Conservation (phyloP, 176 grass and related monocot species). For the Raddia distichophylla region DNA sequence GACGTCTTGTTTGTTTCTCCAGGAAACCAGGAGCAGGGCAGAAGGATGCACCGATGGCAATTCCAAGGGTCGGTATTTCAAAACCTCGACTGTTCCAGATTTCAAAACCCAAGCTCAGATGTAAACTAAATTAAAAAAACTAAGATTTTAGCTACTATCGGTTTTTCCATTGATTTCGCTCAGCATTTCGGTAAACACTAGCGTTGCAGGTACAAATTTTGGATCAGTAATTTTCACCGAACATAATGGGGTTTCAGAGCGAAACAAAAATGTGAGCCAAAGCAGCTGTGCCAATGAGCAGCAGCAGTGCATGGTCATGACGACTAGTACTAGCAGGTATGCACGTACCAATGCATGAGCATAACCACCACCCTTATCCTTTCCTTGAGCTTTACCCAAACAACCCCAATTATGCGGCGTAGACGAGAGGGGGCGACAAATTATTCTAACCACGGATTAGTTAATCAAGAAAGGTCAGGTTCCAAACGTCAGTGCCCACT, state of each 20-base stretch:
- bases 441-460: not conserved
- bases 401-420: constrained; percentile 35
- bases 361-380: not conserved
- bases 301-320: not conserved
- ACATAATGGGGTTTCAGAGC: too few species aligned
- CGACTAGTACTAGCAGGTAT: not conserved
- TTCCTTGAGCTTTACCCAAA: constrained; percentile 44
- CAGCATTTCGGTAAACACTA: too few species aligned
- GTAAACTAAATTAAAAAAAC: too few species aligned
- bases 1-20: not conserved
- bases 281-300: not conserved
- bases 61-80: too few species aligned
- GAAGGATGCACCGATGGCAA: too few species aligned
- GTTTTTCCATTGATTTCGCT: too few species aligned
- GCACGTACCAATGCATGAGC: not conserved
- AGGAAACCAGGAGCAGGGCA: constrained; percentile 19
- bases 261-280: too few species aligned
- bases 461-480: constrained; percentile 4
- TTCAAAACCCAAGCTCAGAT: too few species aligned
- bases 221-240: too few species aligned
- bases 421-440: not conserved
- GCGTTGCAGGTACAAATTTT: too few species aligned
- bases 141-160: too few species aligned
- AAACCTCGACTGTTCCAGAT: too few species aligned
- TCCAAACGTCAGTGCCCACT: not conserved